phyloP scores from a whole-genome alignment of 257 asterid species.

The Scutellaria baicalensis region DNA sequence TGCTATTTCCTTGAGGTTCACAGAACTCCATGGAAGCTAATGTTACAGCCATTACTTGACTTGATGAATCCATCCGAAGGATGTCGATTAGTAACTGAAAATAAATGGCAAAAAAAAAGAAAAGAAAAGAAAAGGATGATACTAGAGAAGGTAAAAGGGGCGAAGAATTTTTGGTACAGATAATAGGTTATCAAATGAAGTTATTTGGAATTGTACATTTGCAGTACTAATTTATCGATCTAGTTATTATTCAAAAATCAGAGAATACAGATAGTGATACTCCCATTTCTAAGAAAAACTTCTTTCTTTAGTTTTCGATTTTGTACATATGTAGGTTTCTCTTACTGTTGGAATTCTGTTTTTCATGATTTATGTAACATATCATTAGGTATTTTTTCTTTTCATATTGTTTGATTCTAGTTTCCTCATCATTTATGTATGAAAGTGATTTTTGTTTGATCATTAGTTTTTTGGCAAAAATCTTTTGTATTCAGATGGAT shows the following conservation, averaged over 20 bases:
- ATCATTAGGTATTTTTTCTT: background rate
- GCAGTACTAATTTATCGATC: constrained; percentile 23
- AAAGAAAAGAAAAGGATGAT: too few relatives aligned
- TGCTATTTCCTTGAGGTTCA: constrained; percentile 42
- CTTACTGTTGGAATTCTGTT: background rate
- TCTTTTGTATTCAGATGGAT: too few relatives aligned
- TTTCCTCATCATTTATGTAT: background rate
- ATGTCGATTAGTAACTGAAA: constrained; percentile 27
- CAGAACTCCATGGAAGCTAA: background rate
- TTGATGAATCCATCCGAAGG: constrained; percentile 56
- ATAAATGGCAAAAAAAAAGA: constrained; percentile 26
- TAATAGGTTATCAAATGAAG: constrained; percentile 15
- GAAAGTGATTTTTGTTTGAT: too few relatives aligned
- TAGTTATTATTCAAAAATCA: constrained; percentile 3
- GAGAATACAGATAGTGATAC: constrained; percentile 8
- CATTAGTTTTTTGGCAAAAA: too few relatives aligned
- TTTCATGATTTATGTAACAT: constrained; percentile 14
- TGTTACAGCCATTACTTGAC: constrained; percentile 12
- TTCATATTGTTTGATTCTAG: background rate
- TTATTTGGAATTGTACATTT: constrained; percentile 34
- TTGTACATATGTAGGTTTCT: constrained; percentile 17
- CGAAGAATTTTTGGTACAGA: constrained; percentile 34
- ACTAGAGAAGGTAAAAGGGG: constrained; percentile 1
- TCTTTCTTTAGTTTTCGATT: background rate
- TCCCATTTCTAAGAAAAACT: background rate